Base-by-base conservation (phyloP, 768 basidiomycete species). In the Sistotremastrum suecicum region DNA sequence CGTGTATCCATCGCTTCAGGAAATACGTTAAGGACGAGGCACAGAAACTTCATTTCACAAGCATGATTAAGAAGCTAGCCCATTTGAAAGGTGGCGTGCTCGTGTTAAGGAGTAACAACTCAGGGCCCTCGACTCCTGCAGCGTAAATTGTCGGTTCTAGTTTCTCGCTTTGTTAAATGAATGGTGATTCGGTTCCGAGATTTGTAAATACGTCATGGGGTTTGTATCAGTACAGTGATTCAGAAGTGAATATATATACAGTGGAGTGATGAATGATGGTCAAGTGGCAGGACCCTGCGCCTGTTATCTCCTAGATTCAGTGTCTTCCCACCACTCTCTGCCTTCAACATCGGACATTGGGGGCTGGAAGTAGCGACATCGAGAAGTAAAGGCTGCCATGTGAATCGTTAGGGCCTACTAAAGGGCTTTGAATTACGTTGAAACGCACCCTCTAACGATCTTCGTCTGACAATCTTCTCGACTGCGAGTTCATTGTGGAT, bases 1-100 rank as follows among this genome's bases (percentile, higher is more conserved):
- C 86, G 54, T 86, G 84, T 55, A 87, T 88, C 50, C 74, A 76
- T 43, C 72, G 84, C 57, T 89, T 88, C 57, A 78, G 78, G 50
- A 76, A 77, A 10, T 87, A 83, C 54, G 59, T 88, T 44, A 78
- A 74, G 32, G 78, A 78, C 54, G 70, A 70, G 41, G 72, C 69
- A 52, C 80, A 78, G 68, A 86, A 86, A 70, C 57, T 60, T 41
- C 76, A 71, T 60, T 86, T 89, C 56, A 82, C 84, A n/a, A 71
- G 68, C 7, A 69, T 89, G 60, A 80, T 89, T 40, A 80, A 82
- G 65, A 78, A 86, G 60, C 77, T 86, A 39, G 86, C 85, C 12
- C 68, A 74, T 58, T 58, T 87, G 60, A 81, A 76, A 64, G 71
- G 70, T 39, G 80, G 80, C 36, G 66, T 76, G 31, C 63, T 88